Evolutionary conservation across 345 rosid species (phyloP), one percentile per base, ranked within the genome.

Genomic region (Aquilaria malaccensis): DNA sequence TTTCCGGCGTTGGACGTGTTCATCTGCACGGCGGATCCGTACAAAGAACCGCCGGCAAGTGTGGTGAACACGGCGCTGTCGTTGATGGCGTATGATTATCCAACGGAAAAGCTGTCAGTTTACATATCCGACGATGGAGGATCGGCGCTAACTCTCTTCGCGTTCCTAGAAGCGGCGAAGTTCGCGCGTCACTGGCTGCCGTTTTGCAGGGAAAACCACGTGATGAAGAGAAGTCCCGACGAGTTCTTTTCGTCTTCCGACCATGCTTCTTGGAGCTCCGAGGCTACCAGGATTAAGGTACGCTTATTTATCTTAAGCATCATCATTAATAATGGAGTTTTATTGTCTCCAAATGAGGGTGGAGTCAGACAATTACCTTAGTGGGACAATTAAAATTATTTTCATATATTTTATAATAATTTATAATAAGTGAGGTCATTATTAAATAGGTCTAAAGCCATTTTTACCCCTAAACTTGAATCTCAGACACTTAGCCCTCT

Each of bases 41-140:
- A 72, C 77, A 90, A 83, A 70, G 97, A 90, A 67, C 97, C 97
- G 10, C 97, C 97, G 0, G 57, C 82, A 7, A 70, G 70, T 55
- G 88, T 80, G 56, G 90, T 76, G 51, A 87, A 81, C 78, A 87
- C 97, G 1, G 85, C 80, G 5, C 71, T 90, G 48, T 90, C 97
- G 0, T 86, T 78, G 54, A 75, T 90, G 92, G 88, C 84, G 2
- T 90, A 83, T 13, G 85, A 83, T 29, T 90, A 90, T 64, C 97
- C 97, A 2, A 6, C 74, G 1, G 77, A 80, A 70, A 90, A 82
- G 79, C 30, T 90, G n/a, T 80, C 95, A 2, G 81, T 90, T 7
- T 90, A 83, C 7, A 72, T 90, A 3, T 87, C 95, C 2, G 97
- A 89, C 67, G 97, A 89, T 22, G 97, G 92, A n/a, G 95, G 95